These are phyloP conservation scores for Pisolithus tinctorius DNA, from an alignment of 768 basidiomycete species.

Conservation along the genomic window DNA sequence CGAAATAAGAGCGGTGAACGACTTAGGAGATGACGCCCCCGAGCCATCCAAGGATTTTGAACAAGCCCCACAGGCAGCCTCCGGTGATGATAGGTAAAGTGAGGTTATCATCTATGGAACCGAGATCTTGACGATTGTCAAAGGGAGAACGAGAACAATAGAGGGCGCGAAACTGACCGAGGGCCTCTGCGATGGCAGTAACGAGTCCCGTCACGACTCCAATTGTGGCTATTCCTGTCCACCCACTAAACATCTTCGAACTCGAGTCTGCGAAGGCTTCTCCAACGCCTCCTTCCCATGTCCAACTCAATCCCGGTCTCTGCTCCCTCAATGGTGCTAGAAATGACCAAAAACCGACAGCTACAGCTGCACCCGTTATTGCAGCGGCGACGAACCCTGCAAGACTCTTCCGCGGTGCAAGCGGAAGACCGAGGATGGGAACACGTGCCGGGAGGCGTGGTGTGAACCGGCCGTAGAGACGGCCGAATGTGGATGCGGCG, in stretches of 20 bases:
- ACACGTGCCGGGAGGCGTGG: constrained; percentile 47
- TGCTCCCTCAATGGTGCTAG: constrained; percentile 40
- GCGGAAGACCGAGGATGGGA: constrained; percentile 44
- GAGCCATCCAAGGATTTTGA: constrained; percentile 36
- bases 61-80: constrained; percentile 54
- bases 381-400: constrained; percentile 80
- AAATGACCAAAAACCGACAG: constrained; percentile 65
- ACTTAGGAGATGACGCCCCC: constrained; percentile 14
- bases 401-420: constrained; percentile 77
- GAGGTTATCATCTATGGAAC: constrained; percentile 81
- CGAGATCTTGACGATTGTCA: constrained; percentile 52
- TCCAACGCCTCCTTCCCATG: constrained; percentile 46
- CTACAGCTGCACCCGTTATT: constrained; percentile 62
- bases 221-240: constrained; percentile 46
- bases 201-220: constrained; percentile 67
- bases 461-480: constrained; percentile 72
- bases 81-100: constrained; percentile 87
- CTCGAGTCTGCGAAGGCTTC: constrained; percentile 16
- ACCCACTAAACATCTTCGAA: constrained; percentile 18
- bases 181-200: constrained; percentile 81
- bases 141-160: neutral
- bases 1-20: neutral
- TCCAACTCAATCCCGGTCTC: constrained; percentile 42
- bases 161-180: constrained; percentile 49
- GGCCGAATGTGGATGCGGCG: constrained; percentile 85